phyloP scores from a whole-genome alignment of 2,329 filamentous ascomycete species.

The Plectosphaerella sp. region DNA sequence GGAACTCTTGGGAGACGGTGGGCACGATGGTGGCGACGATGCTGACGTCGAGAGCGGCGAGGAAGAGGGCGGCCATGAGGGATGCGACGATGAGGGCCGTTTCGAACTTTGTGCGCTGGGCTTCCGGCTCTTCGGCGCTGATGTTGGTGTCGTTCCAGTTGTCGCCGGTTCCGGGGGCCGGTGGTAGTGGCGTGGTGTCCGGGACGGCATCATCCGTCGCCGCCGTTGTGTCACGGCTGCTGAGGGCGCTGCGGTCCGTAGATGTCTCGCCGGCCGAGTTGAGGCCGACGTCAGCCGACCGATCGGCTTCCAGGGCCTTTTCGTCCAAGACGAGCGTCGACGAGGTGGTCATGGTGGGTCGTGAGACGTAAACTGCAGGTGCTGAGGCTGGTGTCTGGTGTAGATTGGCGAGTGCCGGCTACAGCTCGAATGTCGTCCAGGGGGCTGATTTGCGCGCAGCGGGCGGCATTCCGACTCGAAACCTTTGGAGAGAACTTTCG shows the following conservation, averaged over 20 bases:
- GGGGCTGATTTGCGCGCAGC: too few relatives aligned
- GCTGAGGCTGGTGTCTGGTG: too few relatives aligned
- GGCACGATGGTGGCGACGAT: slow-evolving; percentile 60
- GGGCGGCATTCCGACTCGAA: too few relatives aligned
- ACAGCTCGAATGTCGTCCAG: too few relatives aligned
- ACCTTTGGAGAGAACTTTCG: too few relatives aligned
- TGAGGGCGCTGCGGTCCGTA: background rate
- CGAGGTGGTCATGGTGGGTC: too few relatives aligned
- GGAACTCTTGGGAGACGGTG: slow-evolving; percentile 53
- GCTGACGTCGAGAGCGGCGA: slow-evolving; percentile 46
- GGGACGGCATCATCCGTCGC: too few relatives aligned
- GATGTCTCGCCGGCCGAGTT: background rate
- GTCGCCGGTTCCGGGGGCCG: background rate
- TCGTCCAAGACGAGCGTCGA: too few relatives aligned
- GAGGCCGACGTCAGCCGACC: too few relatives aligned
- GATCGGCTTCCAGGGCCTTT: too few relatives aligned
- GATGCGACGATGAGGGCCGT: slow-evolving; percentile 17
- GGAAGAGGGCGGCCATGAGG: slow-evolving; percentile 26
- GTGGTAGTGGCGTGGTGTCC: background rate
- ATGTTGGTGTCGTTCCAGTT: background rate
- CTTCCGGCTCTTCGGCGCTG: slow-evolving; percentile 20
- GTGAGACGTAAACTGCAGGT: too few relatives aligned
- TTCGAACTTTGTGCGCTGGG: slow-evolving; percentile 29
- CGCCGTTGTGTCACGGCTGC: background rate
- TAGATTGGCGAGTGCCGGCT: too few relatives aligned